Base-by-base conservation (phyloP, 2,329 filamentous ascomycete species). In the Nigrograna mackinnonii region DNA sequence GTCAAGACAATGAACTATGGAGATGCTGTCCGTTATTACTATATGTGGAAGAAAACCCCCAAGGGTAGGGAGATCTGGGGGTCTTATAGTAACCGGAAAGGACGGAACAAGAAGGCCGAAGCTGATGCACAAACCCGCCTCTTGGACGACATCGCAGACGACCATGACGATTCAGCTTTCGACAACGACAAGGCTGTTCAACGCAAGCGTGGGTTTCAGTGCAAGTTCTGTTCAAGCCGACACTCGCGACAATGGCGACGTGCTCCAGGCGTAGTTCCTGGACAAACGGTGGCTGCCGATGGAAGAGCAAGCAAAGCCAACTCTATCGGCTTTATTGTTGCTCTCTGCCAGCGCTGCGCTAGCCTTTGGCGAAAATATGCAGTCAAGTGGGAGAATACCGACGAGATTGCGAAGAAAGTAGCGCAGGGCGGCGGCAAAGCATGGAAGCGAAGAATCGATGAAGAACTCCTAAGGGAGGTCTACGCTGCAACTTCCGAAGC, bases 31-130 rank as follows among this genome's bases (percentile, higher is more conserved):
- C 87, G 94, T 3, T 95, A 88, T 64, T 99, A 97, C 70, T 99
- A 99, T 66, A 89, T 89, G 52, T 99, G 94, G 94, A 99, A 99
- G 73, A 97, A 97, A 70, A 90, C 90, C 0, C 80, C 86, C 2
- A 84, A 86, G 44, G 94, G 94, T 30, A 85, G 82, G 62, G 84
- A 94, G 56, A 84, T 99, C 17, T 96, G 94, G 91, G 90, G 90
- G 46, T 89, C 85, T 52, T 96, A 87, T 58, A 84, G 89, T 37
- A 90, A 89, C 9, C 83, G 92, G 34, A 95, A 95, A 64, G 89
- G 89, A 43, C 95, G 92, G 68, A 96, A 94, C 69, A 89, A 95
- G 61, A 86, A 84, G 56, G 81, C 69, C 14, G 59, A 69, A 17
- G 65, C 70, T 22, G 72, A 71, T 42, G 50, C 71, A 34, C 86